phyloP scores from a whole-genome alignment of 805 yeast species.

The Komagataella pseudopastoris region DNA sequence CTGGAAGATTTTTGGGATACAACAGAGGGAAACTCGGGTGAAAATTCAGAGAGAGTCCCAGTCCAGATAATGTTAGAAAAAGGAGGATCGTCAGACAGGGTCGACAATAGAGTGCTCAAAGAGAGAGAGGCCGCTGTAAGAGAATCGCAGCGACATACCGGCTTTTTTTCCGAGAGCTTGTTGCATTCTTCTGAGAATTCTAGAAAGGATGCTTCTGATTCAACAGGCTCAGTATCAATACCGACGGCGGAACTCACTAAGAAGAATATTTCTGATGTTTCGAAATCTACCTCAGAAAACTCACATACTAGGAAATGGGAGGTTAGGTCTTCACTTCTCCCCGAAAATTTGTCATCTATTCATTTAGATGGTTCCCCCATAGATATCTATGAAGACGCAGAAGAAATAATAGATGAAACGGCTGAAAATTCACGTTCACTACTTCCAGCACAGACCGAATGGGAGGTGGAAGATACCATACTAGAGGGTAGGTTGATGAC shows the following conservation, averaged over 20 bases:
- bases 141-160: neutral
- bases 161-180: neutral
- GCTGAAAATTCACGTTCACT: neutral
- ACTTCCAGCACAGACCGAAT: neutral
- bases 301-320: neutral
- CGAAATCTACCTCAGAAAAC: neutral
- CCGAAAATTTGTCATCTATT: neutral
- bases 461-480: neutral
- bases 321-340: neutral
- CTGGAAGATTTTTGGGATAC: neutral
- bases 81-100: neutral
- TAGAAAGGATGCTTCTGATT: neutral
- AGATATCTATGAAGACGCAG: neutral
- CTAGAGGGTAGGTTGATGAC: neutral
- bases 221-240: neutral
- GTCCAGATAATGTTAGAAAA: neutral
- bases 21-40: neutral
- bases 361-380: neutral
- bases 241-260: neutral
- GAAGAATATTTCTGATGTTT: neutral
- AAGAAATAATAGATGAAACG: neutral
- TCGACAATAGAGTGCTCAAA: neutral
- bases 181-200: neutral
- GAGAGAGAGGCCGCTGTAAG: neutral
- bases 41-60: neutral